Conservation (phyloP, 345 rosid species). For the Rhizophora mangle region DNA sequence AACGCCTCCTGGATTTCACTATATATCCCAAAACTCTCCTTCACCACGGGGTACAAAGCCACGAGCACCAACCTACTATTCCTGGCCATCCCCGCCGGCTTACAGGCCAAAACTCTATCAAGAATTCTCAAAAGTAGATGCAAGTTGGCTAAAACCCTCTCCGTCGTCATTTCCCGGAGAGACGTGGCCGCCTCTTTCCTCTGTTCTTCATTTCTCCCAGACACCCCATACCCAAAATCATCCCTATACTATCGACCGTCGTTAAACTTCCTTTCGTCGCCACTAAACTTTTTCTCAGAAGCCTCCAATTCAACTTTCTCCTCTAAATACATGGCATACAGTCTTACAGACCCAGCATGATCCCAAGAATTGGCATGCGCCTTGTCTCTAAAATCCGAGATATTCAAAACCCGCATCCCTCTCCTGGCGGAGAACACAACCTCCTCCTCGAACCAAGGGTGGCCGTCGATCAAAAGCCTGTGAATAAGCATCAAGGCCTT, state of each 20-base stretch:
- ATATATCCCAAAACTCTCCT: slow-evolving; percentile 26
- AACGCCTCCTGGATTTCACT: slow-evolving; percentile 18
- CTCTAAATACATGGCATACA: slow-evolving; percentile 71
- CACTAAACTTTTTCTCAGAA: slow-evolving; percentile 39
- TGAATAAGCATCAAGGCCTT: slow-evolving; percentile 75
- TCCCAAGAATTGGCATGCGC: slow-evolving; percentile 91
- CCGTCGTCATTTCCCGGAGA: slow-evolving; percentile 18
- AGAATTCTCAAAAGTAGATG: slow-evolving; percentile 15
- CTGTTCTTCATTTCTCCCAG: slow-evolving; percentile 9
- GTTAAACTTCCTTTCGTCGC: background rate
- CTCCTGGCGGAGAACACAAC: slow-evolving; percentile 59
- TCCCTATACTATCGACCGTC: slow-evolving; percentile 11
- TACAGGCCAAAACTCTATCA: slow-evolving; percentile 25
- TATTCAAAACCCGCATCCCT: slow-evolving; percentile 75
- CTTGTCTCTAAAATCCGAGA: slow-evolving; percentile 77
- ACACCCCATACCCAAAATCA: slow-evolving; percentile 14
- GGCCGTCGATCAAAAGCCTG: slow-evolving; percentile 66
- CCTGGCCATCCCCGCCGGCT: slow-evolving; percentile 26
- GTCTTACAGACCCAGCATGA: slow-evolving; percentile 67
- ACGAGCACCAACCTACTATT: slow-evolving; percentile 17
- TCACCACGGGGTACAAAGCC: slow-evolving; percentile 15
- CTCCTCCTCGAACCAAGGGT: slow-evolving; percentile 72
- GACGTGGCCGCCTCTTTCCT: slow-evolving; percentile 4
- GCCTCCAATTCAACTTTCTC: slow-evolving; percentile 65
- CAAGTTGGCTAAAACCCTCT: slow-evolving; percentile 12